Evolutionary conservation across 2,329 filamentous ascomycete genomes (phyloP).

Genomic region (Monosporascus sp.): DNA sequence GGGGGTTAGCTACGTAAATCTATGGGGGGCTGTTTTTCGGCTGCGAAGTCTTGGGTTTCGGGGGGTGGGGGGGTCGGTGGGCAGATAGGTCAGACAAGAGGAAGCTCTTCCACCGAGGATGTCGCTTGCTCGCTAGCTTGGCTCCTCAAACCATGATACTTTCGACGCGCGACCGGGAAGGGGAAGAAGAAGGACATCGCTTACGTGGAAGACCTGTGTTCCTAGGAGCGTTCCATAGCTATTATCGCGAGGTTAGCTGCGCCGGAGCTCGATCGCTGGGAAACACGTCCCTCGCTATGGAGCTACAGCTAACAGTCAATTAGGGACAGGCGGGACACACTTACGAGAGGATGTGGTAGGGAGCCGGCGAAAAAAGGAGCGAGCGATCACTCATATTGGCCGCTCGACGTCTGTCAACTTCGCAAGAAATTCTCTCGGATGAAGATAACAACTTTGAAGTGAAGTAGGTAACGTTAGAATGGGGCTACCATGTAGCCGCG

Average conservation of each 20-base stretch:
- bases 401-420: neutral
- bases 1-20: neutral
- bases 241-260: conserved; percentile 4
- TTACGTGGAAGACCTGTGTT: conserved; percentile 77
- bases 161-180: too few species aligned
- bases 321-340: conserved; percentile 12
- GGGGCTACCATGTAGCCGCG: too few species aligned
- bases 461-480: too few species aligned
- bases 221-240: conserved; percentile 88
- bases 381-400: conserved; percentile 40
- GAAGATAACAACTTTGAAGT: too few species aligned
- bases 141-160: too few species aligned
- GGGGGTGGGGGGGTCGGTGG: neutral
- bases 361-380: conserved; percentile 57
- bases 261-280: neutral
- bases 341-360: conserved; percentile 74
- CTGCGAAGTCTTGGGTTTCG: conserved; percentile 3
- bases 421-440: neutral
- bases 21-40: neutral
- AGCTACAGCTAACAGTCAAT: conserved; percentile 4
- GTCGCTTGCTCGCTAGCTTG: neutral
- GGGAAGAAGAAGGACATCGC: conserved; percentile 5
- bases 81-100: neutral
- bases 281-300: neutral
- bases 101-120: neutral